Conservation (phyloP, 2,329 filamentous ascomycete species). For the Exophiala viscosa region DNA sequence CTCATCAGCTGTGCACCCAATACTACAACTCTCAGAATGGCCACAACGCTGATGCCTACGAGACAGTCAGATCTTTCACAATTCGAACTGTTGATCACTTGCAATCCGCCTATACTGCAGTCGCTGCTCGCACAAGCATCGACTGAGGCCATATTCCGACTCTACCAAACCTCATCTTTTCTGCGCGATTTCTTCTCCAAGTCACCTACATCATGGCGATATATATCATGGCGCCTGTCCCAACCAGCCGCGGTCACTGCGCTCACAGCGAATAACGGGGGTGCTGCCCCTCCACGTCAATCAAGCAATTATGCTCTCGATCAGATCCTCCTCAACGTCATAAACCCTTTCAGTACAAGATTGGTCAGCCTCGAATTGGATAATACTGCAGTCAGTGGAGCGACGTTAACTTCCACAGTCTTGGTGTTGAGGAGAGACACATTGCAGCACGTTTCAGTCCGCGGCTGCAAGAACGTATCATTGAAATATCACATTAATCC, state of each 20-base stretch:
- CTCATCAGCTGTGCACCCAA: constrained; percentile 1
- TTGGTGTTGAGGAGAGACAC: constrained; percentile 53
- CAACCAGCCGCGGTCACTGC: constrained; percentile 36
- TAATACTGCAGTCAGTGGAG: constrained; percentile 58
- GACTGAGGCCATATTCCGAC: constrained; percentile 53
- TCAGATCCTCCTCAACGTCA: constrained; percentile 53
- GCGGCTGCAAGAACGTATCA: constrained; percentile 62
- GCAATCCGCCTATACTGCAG: constrained; percentile 57
- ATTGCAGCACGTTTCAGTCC: constrained; percentile 57
- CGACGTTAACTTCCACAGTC: constrained; percentile 54
- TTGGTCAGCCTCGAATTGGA: constrained; percentile 57
- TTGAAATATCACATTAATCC: constrained; percentile 63
- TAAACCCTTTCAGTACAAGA: constrained; percentile 55
- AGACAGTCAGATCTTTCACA: constrained; percentile 32
- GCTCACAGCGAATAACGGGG: constrained; percentile 29
- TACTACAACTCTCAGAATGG: constrained; percentile 13
- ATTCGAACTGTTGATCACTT: constrained; percentile 55
- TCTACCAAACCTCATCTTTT: constrained; percentile 57
- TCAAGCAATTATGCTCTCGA: constrained; percentile 58
- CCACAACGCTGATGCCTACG: constrained; percentile 16
- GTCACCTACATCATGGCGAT: constrained; percentile 60
- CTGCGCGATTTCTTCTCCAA: constrained; percentile 52
- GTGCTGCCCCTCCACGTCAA: constrained; percentile 40
- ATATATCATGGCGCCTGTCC: constrained; percentile 55
- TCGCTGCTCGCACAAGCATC: constrained; percentile 56